Evolutionary conservation across 331 rosid genomes (phyloP).

Genomic region (Prunus yedoensis): DNA sequence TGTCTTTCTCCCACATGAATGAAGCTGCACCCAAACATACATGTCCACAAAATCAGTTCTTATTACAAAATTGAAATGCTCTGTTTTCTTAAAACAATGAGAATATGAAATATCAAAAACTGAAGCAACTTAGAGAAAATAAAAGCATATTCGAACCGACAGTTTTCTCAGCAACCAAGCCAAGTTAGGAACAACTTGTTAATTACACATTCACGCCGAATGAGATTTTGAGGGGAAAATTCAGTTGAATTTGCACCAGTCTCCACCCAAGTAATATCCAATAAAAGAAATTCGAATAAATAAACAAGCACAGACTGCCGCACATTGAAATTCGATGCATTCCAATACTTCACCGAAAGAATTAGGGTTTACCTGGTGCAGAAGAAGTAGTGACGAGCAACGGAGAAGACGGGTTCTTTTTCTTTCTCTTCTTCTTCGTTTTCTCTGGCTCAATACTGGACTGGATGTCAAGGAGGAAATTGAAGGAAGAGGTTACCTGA

Average conservation of each 20-base stretch:
- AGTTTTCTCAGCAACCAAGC: slow-evolving; percentile 13
- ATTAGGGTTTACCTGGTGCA: slow-evolving; percentile 33
- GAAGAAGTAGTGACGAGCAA: not conserved
- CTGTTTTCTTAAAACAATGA: not conserved
- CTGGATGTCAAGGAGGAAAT: not conserved
- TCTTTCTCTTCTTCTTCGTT: slow-evolving; percentile 8
- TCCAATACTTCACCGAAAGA: not conserved
- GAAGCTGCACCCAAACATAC: slow-evolving; percentile 27
- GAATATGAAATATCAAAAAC: too few species aligned
- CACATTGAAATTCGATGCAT: not conserved
- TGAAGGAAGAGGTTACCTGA: not conserved
- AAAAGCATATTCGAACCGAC: not conserved
- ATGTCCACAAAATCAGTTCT: not conserved
- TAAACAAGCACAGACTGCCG: not conserved
- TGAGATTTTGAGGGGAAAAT: not conserved
- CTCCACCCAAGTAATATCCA: not conserved
- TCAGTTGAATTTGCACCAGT: not conserved
- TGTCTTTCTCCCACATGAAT: slow-evolving; percentile 25
- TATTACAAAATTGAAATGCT: not conserved
- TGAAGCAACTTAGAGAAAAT: not conserved
- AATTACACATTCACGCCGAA: not conserved
- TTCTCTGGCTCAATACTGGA: not conserved
- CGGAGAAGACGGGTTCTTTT: not conserved
- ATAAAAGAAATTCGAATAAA: not conserved
- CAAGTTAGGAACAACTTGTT: not conserved